These are phyloP conservation scores for Coemansia sp. DNA, from an alignment of 192 early-diverging fungal genomes.

Conservation along the genomic window DNA sequence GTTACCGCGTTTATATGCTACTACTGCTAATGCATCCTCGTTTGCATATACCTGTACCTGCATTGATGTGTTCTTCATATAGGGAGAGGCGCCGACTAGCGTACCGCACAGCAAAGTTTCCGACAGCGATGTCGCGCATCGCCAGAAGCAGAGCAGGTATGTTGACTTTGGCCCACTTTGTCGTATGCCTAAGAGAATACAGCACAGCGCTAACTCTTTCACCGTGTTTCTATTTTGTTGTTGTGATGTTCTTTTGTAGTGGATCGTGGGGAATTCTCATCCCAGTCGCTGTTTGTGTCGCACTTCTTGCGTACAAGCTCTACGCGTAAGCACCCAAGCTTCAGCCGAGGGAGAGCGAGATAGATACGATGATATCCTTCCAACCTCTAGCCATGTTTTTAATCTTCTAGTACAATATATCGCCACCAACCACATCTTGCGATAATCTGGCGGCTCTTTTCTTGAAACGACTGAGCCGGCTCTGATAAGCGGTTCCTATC, in stretches of 20 bases:
- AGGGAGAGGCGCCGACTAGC: slow-evolving; percentile 32
- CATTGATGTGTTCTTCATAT: slow-evolving; percentile 7
- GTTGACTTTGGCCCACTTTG: background rate
- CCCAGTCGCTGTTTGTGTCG: slow-evolving; percentile 57
- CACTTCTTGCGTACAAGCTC: slow-evolving; percentile 59
- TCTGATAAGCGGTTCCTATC: slow-evolving; percentile 2
- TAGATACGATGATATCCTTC: background rate
- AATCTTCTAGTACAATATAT: background rate
- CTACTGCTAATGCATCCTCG: background rate
- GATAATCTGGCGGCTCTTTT: background rate
- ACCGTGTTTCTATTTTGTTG: background rate
- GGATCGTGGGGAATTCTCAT: slow-evolving; percentile 56
- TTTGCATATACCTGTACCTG: background rate
- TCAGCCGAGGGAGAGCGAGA: background rate
- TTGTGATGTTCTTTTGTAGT: slow-evolving; percentile 24
- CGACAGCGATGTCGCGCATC: slow-evolving; percentile 20
- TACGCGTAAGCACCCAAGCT: slow-evolving; percentile 25
- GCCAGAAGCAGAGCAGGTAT: slow-evolving; percentile 52
- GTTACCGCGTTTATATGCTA: slow-evolving; percentile 5
- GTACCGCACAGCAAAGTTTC: slow-evolving; percentile 8
- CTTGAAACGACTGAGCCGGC: background rate
- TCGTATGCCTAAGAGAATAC: background rate
- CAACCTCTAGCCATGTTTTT: background rate
- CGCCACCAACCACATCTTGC: background rate
- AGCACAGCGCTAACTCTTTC: background rate